Evolutionary conservation across 1,284 basidiomycete genomes (phyloP).

Genomic region (Ganoderma leucocontextum): DNA sequence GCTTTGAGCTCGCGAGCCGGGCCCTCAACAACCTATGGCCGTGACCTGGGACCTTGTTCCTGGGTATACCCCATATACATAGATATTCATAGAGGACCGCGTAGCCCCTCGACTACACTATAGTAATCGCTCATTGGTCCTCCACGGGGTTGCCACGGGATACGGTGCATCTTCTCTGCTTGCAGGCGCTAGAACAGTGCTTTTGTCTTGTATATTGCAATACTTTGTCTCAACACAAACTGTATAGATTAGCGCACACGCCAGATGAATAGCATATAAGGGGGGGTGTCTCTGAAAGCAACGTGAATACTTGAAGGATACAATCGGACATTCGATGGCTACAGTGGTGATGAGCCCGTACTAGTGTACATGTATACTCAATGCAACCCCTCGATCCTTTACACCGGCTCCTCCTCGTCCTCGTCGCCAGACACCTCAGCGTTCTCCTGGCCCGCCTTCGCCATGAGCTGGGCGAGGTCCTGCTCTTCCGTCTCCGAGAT

Average conservation of each 20-base stretch:
- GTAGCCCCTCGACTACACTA: slow-evolving; percentile 7
- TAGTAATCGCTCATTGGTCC: slow-evolving; percentile 12
- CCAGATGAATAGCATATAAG: not conserved
- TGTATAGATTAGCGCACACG: not conserved
- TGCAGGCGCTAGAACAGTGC: slow-evolving; percentile 7
- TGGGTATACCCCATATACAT: slow-evolving; percentile 3
- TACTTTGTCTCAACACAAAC: not conserved
- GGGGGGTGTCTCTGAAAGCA: not conserved
- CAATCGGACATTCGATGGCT: slow-evolving; percentile 18
- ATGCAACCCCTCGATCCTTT: slow-evolving; percentile 8
- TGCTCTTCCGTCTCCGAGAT: slow-evolving; percentile 97
- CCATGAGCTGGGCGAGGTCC: slow-evolving; percentile 95
- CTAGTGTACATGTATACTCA: slow-evolving; percentile 22
- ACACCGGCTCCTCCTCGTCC: slow-evolving; percentile 73
- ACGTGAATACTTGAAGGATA: slow-evolving; percentile 4
- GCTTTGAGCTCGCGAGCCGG: slow-evolving; percentile 88
- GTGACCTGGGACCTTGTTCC: not conserved
- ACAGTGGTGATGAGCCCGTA: slow-evolving; percentile 16
- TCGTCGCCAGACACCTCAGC: slow-evolving; percentile 95
- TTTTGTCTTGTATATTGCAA: slow-evolving; percentile 9
- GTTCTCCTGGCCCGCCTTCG: slow-evolving; percentile 90
- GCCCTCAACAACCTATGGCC: slow-evolving; percentile 53
- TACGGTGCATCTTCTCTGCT: not conserved
- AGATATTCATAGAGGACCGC: slow-evolving; percentile 15
- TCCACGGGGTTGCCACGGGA: slow-evolving; percentile 9